Percentiles rank a stretch among this genome's conserved stretches.
Evolutionary conservation across 345 rosid species (phyloP).

Genomic region (Melaleuca quinquenervia): DNA sequence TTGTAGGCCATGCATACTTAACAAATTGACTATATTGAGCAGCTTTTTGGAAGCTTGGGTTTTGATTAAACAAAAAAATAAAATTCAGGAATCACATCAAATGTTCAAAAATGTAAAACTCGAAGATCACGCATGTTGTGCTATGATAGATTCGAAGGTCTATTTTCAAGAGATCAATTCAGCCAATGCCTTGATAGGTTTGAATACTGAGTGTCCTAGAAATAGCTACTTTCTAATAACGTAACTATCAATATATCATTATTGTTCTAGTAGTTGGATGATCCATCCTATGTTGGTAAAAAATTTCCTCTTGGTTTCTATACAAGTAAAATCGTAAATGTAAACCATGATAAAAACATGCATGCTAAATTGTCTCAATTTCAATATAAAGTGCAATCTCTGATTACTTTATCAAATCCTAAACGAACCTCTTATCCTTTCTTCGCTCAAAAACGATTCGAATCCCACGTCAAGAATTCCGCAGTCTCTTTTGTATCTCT

Average conservation of each 20-base stretch:
- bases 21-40: neutral
- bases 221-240: neutral
- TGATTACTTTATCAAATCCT: neutral
- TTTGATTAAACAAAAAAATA: neutral
- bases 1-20: fast-evolving
- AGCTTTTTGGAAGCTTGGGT: neutral
- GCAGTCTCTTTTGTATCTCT: neutral
- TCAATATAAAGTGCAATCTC: neutral
- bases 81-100: neutral
- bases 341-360: neutral
- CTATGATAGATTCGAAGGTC: neutral
- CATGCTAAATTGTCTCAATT: neutral
- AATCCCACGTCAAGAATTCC: neutral
- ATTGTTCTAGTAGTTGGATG: neutral
- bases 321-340: neutral
- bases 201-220: neutral
- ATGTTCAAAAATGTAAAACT: neutral
- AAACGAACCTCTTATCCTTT: neutral
- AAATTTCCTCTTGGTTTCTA: neutral
- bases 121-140: neutral
- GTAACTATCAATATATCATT: neutral
- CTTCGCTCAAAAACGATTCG: neutral
- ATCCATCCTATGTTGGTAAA: neutral
- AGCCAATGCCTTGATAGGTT: neutral
- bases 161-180: neutral